Percentiles rank a stretch among this genome's conserved stretches.
phyloP scores from a whole-genome alignment of 768 basidiomycete species.

The Phaeotremella fagi region DNA sequence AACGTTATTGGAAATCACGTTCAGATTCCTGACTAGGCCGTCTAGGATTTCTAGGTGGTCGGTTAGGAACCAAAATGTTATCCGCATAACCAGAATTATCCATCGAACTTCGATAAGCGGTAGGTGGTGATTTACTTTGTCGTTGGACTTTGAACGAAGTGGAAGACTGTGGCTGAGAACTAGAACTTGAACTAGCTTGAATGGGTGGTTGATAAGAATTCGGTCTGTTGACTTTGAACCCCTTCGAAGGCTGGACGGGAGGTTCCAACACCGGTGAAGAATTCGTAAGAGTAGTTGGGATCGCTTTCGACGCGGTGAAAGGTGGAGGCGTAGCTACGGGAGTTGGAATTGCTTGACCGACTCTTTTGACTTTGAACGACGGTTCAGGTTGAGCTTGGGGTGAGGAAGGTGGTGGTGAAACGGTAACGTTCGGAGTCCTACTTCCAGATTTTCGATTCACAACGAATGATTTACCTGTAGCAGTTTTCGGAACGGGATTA shows the following conservation, averaged over 20 bases:
- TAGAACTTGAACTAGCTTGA: too few species aligned
- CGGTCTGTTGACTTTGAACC: neutral
- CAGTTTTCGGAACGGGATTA: conserved; percentile 7
- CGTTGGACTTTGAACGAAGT: neutral
- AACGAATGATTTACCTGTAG: conserved; percentile 14
- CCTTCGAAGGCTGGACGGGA: neutral
- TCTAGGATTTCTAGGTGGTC: conserved; percentile 12
- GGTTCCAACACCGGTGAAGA: neutral
- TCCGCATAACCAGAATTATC: neutral
- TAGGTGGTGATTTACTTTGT: neutral
- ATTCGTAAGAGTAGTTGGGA: neutral
- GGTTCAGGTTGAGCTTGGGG: neutral
- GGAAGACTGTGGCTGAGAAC: neutral
- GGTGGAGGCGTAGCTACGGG: neutral
- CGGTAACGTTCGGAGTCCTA: neutral
- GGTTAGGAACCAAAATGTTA: neutral
- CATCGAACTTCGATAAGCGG: neutral
- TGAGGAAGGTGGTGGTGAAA: neutral
- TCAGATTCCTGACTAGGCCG: conserved; percentile 8
- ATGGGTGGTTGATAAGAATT: neutral
- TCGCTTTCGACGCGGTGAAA: neutral
- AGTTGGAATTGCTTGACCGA: neutral
- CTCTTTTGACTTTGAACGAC: conserved; percentile 17
- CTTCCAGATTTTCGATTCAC: conserved; percentile 15
- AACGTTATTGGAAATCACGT: neutral